A percentile compares a stretch with the other conserved stretches of the same genome.
Conservation (phyloP, 179 eudicot species). For the Silene coronaria region DNA sequence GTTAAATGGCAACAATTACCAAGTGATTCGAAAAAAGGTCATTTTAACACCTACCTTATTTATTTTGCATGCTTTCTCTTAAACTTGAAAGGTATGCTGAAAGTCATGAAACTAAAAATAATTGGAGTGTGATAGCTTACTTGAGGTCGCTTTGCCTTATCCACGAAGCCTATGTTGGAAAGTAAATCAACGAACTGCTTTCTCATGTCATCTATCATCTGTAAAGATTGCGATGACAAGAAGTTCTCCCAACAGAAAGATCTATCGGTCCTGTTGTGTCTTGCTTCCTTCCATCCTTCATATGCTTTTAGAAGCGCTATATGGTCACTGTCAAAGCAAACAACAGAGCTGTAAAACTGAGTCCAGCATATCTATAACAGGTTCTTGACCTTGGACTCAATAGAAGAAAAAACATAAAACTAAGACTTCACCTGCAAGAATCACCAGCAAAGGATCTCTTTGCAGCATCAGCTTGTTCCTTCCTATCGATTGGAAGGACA, state of each 20-base stretch:
- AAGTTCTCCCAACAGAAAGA: constrained; percentile 92
- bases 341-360: background rate
- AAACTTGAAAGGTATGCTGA: background rate
- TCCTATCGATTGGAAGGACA: constrained; percentile 83
- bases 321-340: constrained; percentile 65
- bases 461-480: constrained; percentile 95
- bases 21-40: background rate
- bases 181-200: constrained; percentile 77
- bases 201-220: constrained; percentile 93
- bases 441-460: constrained; percentile 96
- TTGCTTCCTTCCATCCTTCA: constrained; percentile 95
- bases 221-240: constrained; percentile 72
- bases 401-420: background rate
- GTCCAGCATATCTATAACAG: background rate
- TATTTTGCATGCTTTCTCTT: background rate
- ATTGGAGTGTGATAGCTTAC: constrained; percentile 35
- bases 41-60: background rate
- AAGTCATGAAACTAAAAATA: background rate
- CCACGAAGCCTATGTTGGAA: constrained; percentile 79
- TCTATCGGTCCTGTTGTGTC: constrained; percentile 51
- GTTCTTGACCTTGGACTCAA: constrained; percentile 3
- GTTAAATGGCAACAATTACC: background rate
- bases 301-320: constrained; percentile 95
- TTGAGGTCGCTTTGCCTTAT: constrained; percentile 70
- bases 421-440: constrained; percentile 67